phyloP scores from a whole-genome alignment of 2,329 filamentous ascomycete species.

The Raffaelea arxii region DNA sequence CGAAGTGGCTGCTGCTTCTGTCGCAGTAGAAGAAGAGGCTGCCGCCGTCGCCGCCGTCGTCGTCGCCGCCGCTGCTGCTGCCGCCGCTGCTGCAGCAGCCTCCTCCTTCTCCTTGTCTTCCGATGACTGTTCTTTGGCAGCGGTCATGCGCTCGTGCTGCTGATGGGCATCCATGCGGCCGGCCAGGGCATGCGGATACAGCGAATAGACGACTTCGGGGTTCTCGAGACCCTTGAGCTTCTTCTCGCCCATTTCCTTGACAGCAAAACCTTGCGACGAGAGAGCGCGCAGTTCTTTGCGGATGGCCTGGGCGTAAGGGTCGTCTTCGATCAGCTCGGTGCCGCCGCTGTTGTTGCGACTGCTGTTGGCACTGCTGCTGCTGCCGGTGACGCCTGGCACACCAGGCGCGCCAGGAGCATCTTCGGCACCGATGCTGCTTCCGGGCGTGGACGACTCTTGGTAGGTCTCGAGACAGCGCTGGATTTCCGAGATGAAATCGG shows the following conservation, averaged over 20 bases:
- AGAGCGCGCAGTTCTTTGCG: constrained; percentile 79
- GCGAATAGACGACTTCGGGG: constrained; percentile 87
- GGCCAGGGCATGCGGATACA: constrained; percentile 83
- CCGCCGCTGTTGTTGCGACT: constrained; percentile 22
- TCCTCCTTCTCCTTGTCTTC: constrained; percentile 2
- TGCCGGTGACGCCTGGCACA: not conserved
- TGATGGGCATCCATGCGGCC: constrained; percentile 66
- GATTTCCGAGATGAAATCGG: constrained; percentile 94
- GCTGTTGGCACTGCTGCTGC: not conserved
- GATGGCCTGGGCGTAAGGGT: constrained; percentile 65
- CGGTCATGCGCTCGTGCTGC: constrained; percentile 29
- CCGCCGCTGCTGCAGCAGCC: not conserved
- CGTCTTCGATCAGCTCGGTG: constrained; percentile 66
- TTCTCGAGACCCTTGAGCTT: constrained; percentile 97
- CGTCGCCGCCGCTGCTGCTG: not conserved
- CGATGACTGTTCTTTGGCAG: constrained; percentile 18
- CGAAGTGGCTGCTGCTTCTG: not conserved
- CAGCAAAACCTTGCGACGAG: constrained; percentile 86
- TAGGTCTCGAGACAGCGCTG: constrained; percentile 83
- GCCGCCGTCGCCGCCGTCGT: constrained; percentile 2
- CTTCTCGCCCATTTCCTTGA: constrained; percentile 85
- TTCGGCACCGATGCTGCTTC: constrained; percentile 21
- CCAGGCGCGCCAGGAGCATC: constrained; percentile 30
- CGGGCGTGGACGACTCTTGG: constrained; percentile 66
- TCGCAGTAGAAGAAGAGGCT: not conserved